Evolutionary conservation across 805 yeast species (phyloP), one percentile per base, ranked within the genome.

Genomic region (Debaryomyces castellii): DNA sequence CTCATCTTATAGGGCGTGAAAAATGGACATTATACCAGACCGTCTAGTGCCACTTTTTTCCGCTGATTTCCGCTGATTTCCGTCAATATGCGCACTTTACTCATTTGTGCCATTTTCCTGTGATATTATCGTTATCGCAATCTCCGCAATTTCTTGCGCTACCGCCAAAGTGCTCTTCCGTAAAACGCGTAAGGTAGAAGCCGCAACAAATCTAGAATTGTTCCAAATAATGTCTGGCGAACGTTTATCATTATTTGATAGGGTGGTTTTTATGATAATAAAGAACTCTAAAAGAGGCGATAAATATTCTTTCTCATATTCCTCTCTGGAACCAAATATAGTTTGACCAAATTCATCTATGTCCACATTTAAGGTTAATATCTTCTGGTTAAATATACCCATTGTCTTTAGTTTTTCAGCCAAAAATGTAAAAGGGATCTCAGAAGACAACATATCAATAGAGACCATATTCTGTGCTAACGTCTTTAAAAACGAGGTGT

Each of bases 121-220:
- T 14, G 18, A 3, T 8, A 30, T n/a, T 3, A 30, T 30, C 2
- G 9, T 30, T 16, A 6, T 30, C 12, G 34, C 34, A 30, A 30
- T 30, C 34, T 7, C 20, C 10, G 12, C 16, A 30, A 30, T 30
- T 30, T 30, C 18, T 6, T 30, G 17, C 7, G 34, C 18, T 17
- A 14, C 7, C 7, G 11, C 20, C 20, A 10, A 6, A 5, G 14
- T 14, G 12, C 34, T 30, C 18, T 16, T n/a, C 12, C 42, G 30
- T 21, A 48, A 30, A 10, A 45, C 43, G 9, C 41, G 34, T 6
- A 45, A 17, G 1, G 58, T 49, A 6, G 59, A 43, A 8, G 58
- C 71, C 25, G 66, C 60, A 25, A 69, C 59, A 47, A 62, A 71
- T 46, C 57, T 58, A 17, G 64, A 43, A 50, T 70, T 70, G 48